Evolutionary conservation across 768 basidiomycete genomes (phyloP).

Genomic region (Russula brevipes): DNA sequence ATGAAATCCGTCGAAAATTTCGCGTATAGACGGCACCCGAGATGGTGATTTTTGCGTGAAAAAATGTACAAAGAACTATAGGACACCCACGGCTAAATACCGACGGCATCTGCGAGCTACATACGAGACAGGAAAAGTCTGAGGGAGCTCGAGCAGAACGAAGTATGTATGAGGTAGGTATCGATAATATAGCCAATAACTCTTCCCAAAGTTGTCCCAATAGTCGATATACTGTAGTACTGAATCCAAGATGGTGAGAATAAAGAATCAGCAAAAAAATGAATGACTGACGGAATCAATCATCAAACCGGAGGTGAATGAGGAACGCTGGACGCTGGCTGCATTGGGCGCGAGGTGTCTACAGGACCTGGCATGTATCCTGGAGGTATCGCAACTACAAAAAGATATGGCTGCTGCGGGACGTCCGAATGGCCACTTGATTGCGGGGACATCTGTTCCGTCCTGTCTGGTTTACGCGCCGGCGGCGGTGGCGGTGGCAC

Average conservation of each 20-base stretch:
- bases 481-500: neutral
- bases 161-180: conserved; percentile 1
- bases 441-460: conserved; percentile 5
- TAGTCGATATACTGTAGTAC: neutral
- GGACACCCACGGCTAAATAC: conserved; percentile 5
- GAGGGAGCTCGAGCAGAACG: neutral
- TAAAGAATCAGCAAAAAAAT: no score
- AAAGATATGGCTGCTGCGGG: conserved; percentile 14
- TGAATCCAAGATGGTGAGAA: neutral
- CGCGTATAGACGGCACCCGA: neutral
- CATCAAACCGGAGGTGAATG: conserved; percentile 9
- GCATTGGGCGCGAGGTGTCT: conserved; percentile 10
- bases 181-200: conserved; percentile 11
- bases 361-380: neutral
- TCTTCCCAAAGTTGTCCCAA: neutral
- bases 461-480: neutral
- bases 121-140: neutral
- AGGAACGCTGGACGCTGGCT: neutral
- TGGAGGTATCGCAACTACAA: conserved; percentile 21
- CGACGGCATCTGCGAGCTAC: neutral
- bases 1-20: neutral
- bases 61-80: neutral
- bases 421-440: conserved; percentile 10
- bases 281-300: neutral
- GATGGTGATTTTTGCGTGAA: neutral